Conservation (phyloP, 441 rosid species). For the Aquilaria agallochum region DNA sequence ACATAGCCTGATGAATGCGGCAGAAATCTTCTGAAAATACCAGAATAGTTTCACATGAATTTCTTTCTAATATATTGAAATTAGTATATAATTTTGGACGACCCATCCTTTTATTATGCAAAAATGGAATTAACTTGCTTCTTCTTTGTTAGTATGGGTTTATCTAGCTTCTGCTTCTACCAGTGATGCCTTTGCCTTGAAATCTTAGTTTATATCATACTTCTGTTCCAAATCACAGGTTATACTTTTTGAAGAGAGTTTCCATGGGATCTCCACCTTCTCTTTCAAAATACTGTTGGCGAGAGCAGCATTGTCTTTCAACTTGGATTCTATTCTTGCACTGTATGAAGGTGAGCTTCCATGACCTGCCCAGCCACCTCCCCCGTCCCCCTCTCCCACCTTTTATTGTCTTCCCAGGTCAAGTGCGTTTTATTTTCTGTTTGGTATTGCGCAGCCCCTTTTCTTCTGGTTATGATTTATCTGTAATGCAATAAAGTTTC, state of each 20-base stretch:
- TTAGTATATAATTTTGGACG: not conserved
- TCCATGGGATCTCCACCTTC: slow-evolving; percentile 43
- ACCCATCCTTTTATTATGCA: not conserved
- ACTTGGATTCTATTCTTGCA: slow-evolving; percentile 50
- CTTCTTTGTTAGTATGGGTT: too few relatives aligned
- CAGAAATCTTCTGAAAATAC: not conserved
- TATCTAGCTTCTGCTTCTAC: too few relatives aligned
- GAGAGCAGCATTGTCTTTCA: slow-evolving; percentile 56
- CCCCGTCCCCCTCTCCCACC: not conserved
- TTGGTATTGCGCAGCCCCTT: too few relatives aligned
- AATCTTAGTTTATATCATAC: not conserved
- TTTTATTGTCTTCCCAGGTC: not conserved
- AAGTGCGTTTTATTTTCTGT: too few relatives aligned
- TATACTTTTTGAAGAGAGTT: slow-evolving; percentile 64
- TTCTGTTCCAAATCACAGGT: slow-evolving; percentile 36
- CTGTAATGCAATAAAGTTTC: not conserved
- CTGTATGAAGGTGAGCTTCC: slow-evolving; percentile 52
- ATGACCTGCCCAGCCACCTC: not conserved
- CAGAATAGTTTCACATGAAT: slow-evolving; percentile 2
- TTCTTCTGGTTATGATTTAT: too few relatives aligned
- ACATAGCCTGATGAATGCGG: too few relatives aligned
- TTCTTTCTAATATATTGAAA: not conserved
- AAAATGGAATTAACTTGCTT: too few relatives aligned
- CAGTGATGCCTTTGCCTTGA: not conserved
- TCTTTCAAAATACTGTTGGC: slow-evolving; percentile 63